Base-by-base conservation (phyloP, 768 basidiomycete species). In the Phallus indusiatus region DNA sequence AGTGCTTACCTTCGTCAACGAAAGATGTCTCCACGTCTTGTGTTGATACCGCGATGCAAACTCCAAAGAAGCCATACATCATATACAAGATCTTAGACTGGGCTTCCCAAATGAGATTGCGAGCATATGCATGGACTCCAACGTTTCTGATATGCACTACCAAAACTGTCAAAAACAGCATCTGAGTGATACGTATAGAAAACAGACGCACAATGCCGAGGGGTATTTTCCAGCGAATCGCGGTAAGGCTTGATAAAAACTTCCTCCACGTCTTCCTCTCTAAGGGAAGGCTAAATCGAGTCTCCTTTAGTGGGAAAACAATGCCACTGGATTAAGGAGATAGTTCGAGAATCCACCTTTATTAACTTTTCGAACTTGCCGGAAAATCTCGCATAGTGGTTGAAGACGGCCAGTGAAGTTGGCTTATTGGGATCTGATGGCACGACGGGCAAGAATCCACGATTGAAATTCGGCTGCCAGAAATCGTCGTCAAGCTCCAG, bases 401-500 rank as follows among this genome's bases (percentile, higher is more conserved):
- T 42, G 42, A 42, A 42, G n/a, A n/a, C 42, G n/a, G 42, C 42
- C 12, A 42, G 9, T 42, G 4, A n/a, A 42, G 5, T 42, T 42
- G 42, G 12, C 46, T 55, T 16, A 10, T 33, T 35, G 5, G 20
- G 21, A 20, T 49, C 5, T 47, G 17, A 17, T 36, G 11, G 4
- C 18, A 10, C 16, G 12, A 7, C 1, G 34, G 12, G 20, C 33
- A 12, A 49, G 35, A 42, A 11, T 42, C 4, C 5, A 42, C 14
- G 5, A 7, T 7, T 28, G 28, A 28, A 28, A 28, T 28, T 28
- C 14, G 16, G 24, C 14, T 37, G 47, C 57, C 57, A 59, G 35
- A 5, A 21, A 12, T 53, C 50, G 22, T 59, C 57, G 37, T 59
- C 57, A 47, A 59, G 50, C 50, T 50, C 33, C 33, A 59, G 21